Percentiles rank a stretch among this genome's conserved stretches.
Conservation (phyloP, 495 filamentous ascomycete species). For the Penicillium cataractarum region DNA sequence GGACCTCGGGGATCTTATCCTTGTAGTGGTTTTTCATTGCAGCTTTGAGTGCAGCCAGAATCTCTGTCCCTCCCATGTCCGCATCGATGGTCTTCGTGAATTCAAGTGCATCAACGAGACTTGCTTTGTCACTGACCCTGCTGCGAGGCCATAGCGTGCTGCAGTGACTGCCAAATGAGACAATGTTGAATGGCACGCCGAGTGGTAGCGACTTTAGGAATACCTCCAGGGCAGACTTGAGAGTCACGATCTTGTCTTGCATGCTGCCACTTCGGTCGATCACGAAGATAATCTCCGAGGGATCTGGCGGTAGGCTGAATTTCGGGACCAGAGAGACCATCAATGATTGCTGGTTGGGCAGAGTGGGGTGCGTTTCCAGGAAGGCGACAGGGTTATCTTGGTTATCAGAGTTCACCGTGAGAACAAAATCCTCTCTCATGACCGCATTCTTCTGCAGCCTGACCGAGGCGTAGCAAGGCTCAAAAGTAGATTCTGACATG, state of each 20-base stretch:
- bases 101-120: neutral
- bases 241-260: neutral
- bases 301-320: neutral
- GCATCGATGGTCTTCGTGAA: neutral
- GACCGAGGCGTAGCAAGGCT: conserved; percentile 1
- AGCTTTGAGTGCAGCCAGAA: neutral
- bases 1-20: neutral
- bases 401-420: neutral
- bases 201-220: neutral
- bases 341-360: neutral
- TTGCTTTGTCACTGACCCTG: neutral
- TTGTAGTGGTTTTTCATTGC: neutral
- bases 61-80: neutral
- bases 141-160: neutral
- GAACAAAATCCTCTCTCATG: neutral
- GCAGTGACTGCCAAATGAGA: neutral
- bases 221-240: neutral
- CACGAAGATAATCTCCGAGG: neutral
- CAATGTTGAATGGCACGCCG: neutral
- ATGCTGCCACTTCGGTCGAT: neutral
- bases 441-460: neutral
- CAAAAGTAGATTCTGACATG: conserved; percentile 5
- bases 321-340: neutral
- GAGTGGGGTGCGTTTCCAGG: neutral
- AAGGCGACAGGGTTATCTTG: neutral